A percentile compares a stretch with the other conserved stretches of the same genome.
These are phyloP conservation scores for Beta macrorhiza DNA, from an alignment of 179 eudicot species.

Conservation along the genomic window DNA sequence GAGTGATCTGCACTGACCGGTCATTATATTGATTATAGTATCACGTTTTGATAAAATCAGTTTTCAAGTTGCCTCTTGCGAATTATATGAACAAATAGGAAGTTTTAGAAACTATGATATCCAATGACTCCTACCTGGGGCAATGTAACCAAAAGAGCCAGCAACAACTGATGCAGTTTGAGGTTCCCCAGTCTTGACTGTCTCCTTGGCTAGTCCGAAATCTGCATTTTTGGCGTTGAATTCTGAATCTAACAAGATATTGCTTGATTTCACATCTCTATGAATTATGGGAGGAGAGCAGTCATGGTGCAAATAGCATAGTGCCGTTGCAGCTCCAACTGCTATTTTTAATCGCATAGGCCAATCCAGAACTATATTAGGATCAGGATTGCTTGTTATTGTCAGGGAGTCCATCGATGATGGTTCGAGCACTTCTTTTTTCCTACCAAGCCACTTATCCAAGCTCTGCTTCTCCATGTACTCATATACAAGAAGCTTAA, in stretches of 20 bases:
- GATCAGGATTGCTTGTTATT: not conserved
- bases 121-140: too few relatives aligned
- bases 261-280: slow-evolving; percentile 33
- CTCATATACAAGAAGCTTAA: slow-evolving; percentile 27
- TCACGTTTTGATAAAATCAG: too few relatives aligned
- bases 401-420: not conserved
- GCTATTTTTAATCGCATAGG: slow-evolving; percentile 68
- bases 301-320: slow-evolving; percentile 80
- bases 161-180: too few relatives aligned
- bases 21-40: too few relatives aligned
- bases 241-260: slow-evolving; percentile 67
- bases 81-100: too few relatives aligned
- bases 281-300: slow-evolving; percentile 70
- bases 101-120: too few relatives aligned
- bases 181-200: too few relatives aligned
- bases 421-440: not conserved
- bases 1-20: too few relatives aligned
- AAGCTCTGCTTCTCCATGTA: slow-evolving; percentile 50
- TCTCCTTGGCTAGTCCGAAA: slow-evolving; percentile 37
- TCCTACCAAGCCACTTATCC: slow-evolving; percentile 62
- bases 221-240: slow-evolving; percentile 75
- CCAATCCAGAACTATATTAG: slow-evolving; percentile 54
- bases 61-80: too few relatives aligned
- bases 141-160: too few relatives aligned
- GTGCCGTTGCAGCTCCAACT: slow-evolving; percentile 74